These are phyloP conservation scores for Colletotrichum melonis DNA, from an alignment of 2,329 filamentous ascomycete species.

Conservation along the genomic window DNA sequence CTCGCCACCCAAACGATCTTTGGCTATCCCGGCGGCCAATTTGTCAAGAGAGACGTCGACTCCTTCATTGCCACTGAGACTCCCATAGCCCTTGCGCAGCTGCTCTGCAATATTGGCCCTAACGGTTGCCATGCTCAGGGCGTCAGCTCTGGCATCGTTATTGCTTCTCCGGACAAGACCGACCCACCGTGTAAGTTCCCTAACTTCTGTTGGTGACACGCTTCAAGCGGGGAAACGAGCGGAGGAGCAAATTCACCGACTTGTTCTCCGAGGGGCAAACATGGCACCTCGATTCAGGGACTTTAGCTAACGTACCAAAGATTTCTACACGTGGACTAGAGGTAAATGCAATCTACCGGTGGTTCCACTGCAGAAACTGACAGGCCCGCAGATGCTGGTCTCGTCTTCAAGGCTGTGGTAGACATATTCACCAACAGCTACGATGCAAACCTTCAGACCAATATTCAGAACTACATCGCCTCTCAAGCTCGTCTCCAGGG, in stretches of 20 bases:
- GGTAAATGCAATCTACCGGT: not conserved
- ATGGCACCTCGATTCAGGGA: not conserved
- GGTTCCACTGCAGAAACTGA: not conserved
- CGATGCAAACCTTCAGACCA: slow-evolving; percentile 65
- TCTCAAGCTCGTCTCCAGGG: slow-evolving; percentile 75
- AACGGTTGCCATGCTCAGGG: slow-evolving; percentile 61
- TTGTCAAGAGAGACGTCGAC: slow-evolving; percentile 62
- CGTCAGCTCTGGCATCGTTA: slow-evolving; percentile 61
- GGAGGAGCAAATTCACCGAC: not conserved
- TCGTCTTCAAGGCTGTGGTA: slow-evolving; percentile 76
- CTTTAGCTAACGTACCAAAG: slow-evolving; percentile 51
- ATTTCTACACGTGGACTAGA: slow-evolving; percentile 84
- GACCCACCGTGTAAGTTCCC: slow-evolving; percentile 65
- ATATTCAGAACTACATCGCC: slow-evolving; percentile 76
- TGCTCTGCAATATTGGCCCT: slow-evolving; percentile 71
- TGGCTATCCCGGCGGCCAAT: slow-evolving; percentile 55
- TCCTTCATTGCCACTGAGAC: slow-evolving; percentile 64
- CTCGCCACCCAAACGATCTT: slow-evolving; percentile 63
- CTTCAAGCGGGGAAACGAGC: not conserved
- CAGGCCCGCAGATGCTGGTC: slow-evolving; percentile 65
- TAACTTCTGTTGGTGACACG: no score
- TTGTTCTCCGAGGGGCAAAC: not conserved
- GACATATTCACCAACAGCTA: slow-evolving; percentile 73
- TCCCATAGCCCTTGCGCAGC: slow-evolving; percentile 60
- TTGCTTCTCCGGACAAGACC: slow-evolving; percentile 66